phyloP scores from a whole-genome alignment of 2,329 filamentous ascomycete genomes.

The Alternaria novae-zelandiae region DNA sequence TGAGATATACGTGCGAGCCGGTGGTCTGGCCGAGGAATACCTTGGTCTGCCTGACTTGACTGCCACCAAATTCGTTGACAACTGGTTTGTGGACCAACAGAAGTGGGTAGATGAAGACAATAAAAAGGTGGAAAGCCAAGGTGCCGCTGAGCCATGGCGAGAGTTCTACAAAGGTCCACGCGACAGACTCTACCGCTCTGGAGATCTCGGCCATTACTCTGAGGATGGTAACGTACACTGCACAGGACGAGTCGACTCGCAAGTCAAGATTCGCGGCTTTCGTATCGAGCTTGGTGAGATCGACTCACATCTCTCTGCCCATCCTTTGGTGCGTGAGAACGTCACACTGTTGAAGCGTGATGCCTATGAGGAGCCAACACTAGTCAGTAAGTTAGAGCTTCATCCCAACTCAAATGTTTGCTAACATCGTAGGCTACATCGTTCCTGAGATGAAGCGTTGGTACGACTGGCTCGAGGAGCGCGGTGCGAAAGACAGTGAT shows the following conservation, averaged over 20 bases:
- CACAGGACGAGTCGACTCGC: conserved; percentile 81
- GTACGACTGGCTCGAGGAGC: conserved; percentile 68
- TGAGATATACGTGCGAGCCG: conserved; percentile 83
- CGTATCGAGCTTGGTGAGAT: conserved; percentile 95
- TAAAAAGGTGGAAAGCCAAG: conserved; percentile 54
- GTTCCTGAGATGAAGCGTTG: conserved; percentile 82
- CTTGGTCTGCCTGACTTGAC: conserved; percentile 68
- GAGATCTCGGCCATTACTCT: conserved; percentile 81
- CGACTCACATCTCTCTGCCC: conserved; percentile 78
- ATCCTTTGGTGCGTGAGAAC: conserved; percentile 80
- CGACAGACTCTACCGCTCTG: conserved; percentile 86
- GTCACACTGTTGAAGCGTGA: conserved; percentile 85
- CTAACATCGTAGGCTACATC: conserved; percentile 64
- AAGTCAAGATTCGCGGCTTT: conserved; percentile 97
- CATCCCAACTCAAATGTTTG: background rate
- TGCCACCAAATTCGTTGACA: conserved; percentile 75
- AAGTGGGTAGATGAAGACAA: conserved; percentile 72
- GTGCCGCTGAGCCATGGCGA: conserved; percentile 74
- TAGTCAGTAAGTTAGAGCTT: conserved; percentile 67
- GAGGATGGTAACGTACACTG: conserved; percentile 75
- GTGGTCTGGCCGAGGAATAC: conserved; percentile 84
- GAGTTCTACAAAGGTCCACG: conserved; percentile 79
- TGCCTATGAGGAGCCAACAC: conserved; percentile 80
- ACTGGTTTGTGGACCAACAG: conserved; percentile 82
- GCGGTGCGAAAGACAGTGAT: conserved; percentile 47